phyloP scores from a whole-genome alignment of 202 grass and related monocot species.

The Schoenoplectus triqueter region DNA sequence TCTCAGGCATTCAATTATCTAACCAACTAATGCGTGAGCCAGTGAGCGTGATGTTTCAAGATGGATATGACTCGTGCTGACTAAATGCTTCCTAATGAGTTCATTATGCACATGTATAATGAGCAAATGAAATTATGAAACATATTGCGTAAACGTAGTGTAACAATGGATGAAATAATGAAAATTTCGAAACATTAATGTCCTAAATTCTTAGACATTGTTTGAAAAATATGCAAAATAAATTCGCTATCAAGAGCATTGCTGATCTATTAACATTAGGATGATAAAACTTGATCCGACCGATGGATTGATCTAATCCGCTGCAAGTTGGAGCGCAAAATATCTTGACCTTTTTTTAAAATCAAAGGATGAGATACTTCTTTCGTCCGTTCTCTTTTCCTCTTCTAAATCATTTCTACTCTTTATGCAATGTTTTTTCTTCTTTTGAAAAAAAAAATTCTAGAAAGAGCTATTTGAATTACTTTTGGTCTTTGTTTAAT shows the following conservation, averaged over 20 bases:
- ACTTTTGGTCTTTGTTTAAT: not conserved
- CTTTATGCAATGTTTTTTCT: too few species aligned
- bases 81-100: not conserved
- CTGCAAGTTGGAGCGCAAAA: too few species aligned
- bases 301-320: too few species aligned
- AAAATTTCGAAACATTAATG: not conserved
- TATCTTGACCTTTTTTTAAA: too few species aligned
- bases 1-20: not conserved
- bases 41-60: not conserved
- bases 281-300: not conserved
- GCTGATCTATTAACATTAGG: not conserved
- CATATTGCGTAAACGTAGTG: not conserved
- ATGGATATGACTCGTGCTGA: not conserved
- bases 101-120: not conserved
- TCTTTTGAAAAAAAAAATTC: too few species aligned
- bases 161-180: not conserved
- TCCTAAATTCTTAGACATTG: not conserved
- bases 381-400: too few species aligned
- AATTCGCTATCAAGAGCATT: not conserved
- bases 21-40: not conserved
- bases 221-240: conserved; percentile 21
- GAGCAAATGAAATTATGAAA: not conserved
- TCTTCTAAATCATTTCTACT: too few species aligned
- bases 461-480: not conserved
- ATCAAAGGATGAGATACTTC: too few species aligned